Conservation (phyloP, 139 green algal genomes). For the Chlorella sp. region DNA sequence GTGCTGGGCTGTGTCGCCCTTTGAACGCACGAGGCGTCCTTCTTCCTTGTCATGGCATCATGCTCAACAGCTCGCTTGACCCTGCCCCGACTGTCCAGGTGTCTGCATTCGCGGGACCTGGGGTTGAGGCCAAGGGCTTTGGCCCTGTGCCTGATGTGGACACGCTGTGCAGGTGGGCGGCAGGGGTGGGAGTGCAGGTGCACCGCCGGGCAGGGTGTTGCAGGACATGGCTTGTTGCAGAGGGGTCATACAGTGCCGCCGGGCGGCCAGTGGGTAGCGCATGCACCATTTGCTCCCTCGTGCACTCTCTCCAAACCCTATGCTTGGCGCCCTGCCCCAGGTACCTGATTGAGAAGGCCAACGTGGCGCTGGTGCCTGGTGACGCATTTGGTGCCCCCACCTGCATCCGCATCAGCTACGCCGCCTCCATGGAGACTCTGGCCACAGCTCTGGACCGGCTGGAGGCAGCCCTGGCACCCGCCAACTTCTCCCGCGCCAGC, state of each 20-base stretch:
- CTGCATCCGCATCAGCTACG: constrained; percentile 96
- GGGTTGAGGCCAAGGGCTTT: constrained; percentile 68
- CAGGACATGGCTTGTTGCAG: neutral
- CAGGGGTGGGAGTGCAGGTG: no score
- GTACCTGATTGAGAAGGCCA: constrained; percentile 64
- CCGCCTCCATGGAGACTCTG: constrained; percentile 84
- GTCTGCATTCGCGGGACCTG: constrained; percentile 78
- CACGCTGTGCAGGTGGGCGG: constrained; percentile 81
- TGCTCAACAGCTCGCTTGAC: no score
- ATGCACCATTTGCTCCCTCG: no score
- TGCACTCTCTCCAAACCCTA: no score
- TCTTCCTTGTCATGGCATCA: no score
- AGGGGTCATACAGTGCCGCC: no score
- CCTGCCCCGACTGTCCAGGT: constrained; percentile 40
- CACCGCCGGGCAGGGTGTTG: neutral
- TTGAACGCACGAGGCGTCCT: no score
- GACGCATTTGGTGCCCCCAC: constrained; percentile 92
- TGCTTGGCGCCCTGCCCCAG: constrained; percentile 37
- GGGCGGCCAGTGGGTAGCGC: no score
- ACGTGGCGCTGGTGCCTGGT: constrained; percentile 94
- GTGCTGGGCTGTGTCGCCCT: no score
- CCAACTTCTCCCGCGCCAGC: constrained; percentile 29
- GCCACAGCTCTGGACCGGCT: constrained; percentile 84
- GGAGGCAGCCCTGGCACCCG: constrained; percentile 60
- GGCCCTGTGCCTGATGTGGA: constrained; percentile 86